phyloP scores from a whole-genome alignment of 345 rosid species.

The Dimocarpus longan region DNA sequence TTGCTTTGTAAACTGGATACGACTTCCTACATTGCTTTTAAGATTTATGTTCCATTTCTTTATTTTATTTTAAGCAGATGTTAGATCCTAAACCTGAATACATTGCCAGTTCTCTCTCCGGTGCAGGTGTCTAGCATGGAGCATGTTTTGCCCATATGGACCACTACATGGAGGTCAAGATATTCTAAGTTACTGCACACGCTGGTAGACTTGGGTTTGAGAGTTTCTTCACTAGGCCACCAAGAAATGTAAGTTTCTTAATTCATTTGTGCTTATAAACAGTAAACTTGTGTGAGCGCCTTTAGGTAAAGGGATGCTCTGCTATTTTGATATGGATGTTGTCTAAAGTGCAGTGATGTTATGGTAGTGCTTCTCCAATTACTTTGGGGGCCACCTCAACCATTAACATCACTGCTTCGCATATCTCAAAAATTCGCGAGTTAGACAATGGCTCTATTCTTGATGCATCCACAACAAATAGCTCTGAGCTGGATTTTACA shows the following conservation, averaged over 20 bases:
- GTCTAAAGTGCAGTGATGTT: neutral
- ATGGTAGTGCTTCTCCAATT: neutral
- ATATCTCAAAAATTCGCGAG: neutral
- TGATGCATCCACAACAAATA: neutral
- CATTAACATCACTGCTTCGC: neutral
- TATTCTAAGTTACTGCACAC: slow-evolving; percentile 40
- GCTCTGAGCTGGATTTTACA: slow-evolving; percentile 8
- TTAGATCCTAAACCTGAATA: slow-evolving; percentile 38
- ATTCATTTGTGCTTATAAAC: slow-evolving; percentile 13
- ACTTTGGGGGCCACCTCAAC: neutral
- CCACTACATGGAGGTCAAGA: slow-evolving; percentile 43
- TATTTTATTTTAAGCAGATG: slow-evolving; percentile 5
- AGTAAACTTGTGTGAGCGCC: slow-evolving; percentile 6
- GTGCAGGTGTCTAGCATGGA: slow-evolving; percentile 75
- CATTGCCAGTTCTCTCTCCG: slow-evolving; percentile 72
- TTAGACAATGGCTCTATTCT: neutral
- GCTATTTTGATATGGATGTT: neutral
- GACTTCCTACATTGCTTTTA: neutral
- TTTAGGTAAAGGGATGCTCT: neutral
- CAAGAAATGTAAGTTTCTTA: slow-evolving; percentile 62
- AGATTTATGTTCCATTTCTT: neutral
- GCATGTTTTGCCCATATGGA: slow-evolving; percentile 68
- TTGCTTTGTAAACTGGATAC: slow-evolving; percentile 10
- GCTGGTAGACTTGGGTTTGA: slow-evolving; percentile 57
- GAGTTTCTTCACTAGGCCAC: slow-evolving; percentile 69